Conservation (phyloP, 257 asterid species). For the Hygrophila difformis region DNA sequence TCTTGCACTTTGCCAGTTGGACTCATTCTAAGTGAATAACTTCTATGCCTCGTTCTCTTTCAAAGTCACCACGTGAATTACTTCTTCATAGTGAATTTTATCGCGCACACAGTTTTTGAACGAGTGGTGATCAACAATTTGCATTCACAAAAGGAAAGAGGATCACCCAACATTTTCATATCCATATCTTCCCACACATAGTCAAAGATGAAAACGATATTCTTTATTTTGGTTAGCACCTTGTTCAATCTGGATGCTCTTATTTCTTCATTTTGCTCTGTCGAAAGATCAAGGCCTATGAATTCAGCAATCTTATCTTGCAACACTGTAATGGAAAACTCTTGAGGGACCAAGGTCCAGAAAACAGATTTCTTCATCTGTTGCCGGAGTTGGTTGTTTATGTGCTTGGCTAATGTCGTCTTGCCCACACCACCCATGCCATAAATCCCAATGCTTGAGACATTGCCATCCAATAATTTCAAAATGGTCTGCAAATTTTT, state of each 20-base stretch:
- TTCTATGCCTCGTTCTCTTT: neutral
- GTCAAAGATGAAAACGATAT: too few relatives aligned
- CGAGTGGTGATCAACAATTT: constrained; percentile 14
- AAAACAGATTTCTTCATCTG: neutral
- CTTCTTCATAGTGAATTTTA: neutral
- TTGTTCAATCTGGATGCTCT: too few relatives aligned
- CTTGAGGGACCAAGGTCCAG: constrained; percentile 13
- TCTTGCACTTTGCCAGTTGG: neutral
- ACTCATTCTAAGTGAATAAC: neutral
- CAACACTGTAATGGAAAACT: neutral
- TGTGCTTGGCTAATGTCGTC: constrained; percentile 8
- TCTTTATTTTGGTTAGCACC: too few relatives aligned
- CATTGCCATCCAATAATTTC: constrained; percentile 1
- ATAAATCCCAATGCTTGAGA: constrained; percentile 15
- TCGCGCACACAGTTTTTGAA: constrained; percentile 11
- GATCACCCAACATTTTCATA: constrained; percentile 1
- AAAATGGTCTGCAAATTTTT: constrained; percentile 11
- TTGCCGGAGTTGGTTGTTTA: constrained; percentile 1
- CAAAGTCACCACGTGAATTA: neutral
- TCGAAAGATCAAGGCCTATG: neutral
- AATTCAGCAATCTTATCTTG: constrained; percentile 3
- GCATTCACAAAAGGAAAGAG: neutral
- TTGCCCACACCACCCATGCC: constrained; percentile 23
- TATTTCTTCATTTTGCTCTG: too few relatives aligned
- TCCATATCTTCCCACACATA: neutral